These are phyloP conservation scores for Auriscalpium vulgare DNA, from an alignment of 768 basidiomycete species.

Conservation along the genomic window DNA sequence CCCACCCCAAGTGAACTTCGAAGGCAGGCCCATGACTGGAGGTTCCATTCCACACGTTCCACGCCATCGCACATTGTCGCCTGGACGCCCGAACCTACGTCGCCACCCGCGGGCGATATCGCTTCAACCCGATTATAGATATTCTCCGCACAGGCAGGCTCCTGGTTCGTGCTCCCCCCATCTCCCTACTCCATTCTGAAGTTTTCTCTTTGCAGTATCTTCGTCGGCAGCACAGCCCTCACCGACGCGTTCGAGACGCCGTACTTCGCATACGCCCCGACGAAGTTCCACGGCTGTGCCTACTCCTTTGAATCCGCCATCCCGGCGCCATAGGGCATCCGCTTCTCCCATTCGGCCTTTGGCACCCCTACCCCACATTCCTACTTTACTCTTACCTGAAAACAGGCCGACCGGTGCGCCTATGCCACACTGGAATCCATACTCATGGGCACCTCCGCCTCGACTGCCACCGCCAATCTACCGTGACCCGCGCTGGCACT, in stretches of 20 bases:
- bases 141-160: not conserved
- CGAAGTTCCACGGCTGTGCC: no score
- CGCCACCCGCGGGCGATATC: not conserved
- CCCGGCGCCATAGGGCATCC: no score
- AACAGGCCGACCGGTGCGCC: not conserved
- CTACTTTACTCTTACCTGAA: not conserved
- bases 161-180: not conserved
- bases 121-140: not conserved
- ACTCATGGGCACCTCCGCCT: not conserved
- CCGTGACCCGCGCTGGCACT: not conserved
- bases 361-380: not conserved
- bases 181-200: not conserved
- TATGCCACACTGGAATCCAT: not conserved
- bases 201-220: not conserved
- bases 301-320: no score
- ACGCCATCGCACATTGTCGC: not conserved
- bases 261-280: not conserved
- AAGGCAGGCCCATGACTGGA: not conserved
- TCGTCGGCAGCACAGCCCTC: not conserved
- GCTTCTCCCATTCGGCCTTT: not conserved
- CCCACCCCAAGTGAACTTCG: not conserved
- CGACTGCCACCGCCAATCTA: not conserved
- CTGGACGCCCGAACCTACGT: not conserved
- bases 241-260: not conserved
- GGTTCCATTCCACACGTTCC: not conserved